Evolutionary conservation across 192 early-diverging fungal species (phyloP), one percentile per base, ranked within the genome.

Genomic region (Umbelopsis sp.): DNA sequence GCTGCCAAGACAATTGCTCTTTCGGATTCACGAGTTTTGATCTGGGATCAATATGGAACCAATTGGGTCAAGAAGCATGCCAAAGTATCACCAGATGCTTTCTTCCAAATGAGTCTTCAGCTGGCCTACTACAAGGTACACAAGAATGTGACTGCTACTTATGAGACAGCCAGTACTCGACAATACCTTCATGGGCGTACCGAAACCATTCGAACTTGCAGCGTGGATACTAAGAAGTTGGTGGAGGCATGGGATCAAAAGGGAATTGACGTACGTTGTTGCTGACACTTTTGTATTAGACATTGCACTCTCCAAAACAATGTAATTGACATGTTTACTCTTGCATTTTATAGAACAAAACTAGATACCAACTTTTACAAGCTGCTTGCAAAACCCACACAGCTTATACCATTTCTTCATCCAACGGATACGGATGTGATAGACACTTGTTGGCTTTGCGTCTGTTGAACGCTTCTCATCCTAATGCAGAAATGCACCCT

Each of bases 131-230:
- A 87, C 81, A 89, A 91, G 70, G 66, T 91, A 20, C 91, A 94
- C 66, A 76, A 82, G 14, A 70, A 77, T 17, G 76, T 85, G 54
- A 85, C 89, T 9, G 79, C 92, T 2, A 92, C 92, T 3, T 97
- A 97, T 74, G 96, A 97, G 77, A 92, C 96, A 17, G 92, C 89
- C 8, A 87, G 87, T 47, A 96, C 94, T 3, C 85, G 96, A 24
- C 80, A 90, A 68, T 97, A 87, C 78, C 70, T 88, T 52, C 90
- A 90, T 66, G 96, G 96, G 21, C 85, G 96, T 22, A 97, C 96
- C 0, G 96, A 96, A 71, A 95, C 94, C 0, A 91, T 89, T 53
- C 85, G 96, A 21, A 90, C 93, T 11, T 80, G 94, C 20, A 92
- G 90, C n/a, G 53, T 77, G 0, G 94, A 92, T 22, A 85, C 86